These are phyloP conservation scores for Gorgonomyces haynaldii DNA, from an alignment of 192 early-diverging fungal genomes.

Conservation along the genomic window DNA sequence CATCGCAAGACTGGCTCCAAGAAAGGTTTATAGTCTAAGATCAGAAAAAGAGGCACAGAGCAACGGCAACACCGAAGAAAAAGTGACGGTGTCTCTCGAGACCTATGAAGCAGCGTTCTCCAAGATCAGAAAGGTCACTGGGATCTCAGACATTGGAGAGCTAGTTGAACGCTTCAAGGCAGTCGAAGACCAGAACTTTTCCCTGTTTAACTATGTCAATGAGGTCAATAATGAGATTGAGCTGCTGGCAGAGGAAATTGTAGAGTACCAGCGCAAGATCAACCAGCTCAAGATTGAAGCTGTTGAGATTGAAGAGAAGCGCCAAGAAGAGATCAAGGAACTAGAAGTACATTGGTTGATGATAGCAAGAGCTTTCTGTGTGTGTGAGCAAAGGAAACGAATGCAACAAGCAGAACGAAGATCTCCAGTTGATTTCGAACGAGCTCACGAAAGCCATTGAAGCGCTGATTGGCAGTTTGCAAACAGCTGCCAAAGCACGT, in stretches of 20 bases:
- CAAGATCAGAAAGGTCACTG: conserved; percentile 44
- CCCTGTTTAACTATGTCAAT: conserved; percentile 57
- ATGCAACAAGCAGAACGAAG: conserved; percentile 31
- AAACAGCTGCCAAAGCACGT: conserved; percentile 5
- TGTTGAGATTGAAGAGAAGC: conserved; percentile 30
- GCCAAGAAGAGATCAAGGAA: conserved; percentile 20
- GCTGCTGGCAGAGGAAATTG: conserved; percentile 43
- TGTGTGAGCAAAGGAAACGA: too few species aligned
- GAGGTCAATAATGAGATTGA: conserved; percentile 54
- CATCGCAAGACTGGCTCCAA: background rate
- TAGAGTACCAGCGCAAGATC: conserved; percentile 33
- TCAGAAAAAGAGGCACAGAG: too few species aligned
- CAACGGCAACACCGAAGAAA: too few species aligned
- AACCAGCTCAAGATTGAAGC: conserved; percentile 30
- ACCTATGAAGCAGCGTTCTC: conserved; percentile 39
- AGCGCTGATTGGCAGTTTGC: conserved; percentile 19
- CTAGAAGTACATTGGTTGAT: too few species aligned
- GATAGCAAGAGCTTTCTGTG: too few species aligned
- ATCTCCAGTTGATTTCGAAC: conserved; percentile 16
- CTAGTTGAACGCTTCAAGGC: conserved; percentile 44
- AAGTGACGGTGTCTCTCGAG: conserved; percentile 30
- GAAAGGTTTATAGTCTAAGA: conserved; percentile 2
- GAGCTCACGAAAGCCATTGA: conserved; percentile 31
- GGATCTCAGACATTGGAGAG: conserved; percentile 36
- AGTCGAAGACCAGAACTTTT: conserved; percentile 53